A percentile compares a stretch with the other conserved stretches of the same genome.
Evolutionary conservation across 768 basidiomycete genomes (phyloP).

Genomic region (Russula dissimulans): DNA sequence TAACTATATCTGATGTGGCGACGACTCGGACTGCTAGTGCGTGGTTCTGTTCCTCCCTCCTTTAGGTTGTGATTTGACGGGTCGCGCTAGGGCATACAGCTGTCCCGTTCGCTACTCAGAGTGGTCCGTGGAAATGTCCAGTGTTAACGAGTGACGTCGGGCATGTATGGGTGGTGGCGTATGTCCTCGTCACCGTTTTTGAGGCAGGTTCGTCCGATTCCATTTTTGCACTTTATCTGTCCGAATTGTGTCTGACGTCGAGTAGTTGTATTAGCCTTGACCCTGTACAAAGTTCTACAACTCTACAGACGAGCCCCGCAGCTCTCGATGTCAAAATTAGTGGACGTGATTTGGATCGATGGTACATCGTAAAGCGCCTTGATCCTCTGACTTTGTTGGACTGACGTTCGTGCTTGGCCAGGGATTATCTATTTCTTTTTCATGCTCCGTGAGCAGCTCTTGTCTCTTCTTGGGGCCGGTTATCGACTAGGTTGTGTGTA

Average conservation of each 20-base stretch:
- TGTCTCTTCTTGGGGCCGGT: background rate
- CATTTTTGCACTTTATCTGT: background rate
- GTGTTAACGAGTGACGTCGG: background rate
- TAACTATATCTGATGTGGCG: background rate
- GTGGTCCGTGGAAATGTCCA: background rate
- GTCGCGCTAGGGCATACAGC: background rate
- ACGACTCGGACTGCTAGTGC: background rate
- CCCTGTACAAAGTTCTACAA: conserved; percentile 5
- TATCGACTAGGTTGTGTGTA: background rate
- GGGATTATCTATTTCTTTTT: conserved; percentile 17
- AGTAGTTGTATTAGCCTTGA: conserved; percentile 6
- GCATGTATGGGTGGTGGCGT: conserved; percentile 1
- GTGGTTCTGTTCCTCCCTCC: background rate
- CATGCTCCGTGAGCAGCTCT: conserved; percentile 11
- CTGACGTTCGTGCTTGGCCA: background rate
- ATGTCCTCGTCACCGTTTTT: background rate
- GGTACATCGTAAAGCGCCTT: background rate
- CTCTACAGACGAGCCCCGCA: background rate
- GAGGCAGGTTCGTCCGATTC: conserved; percentile 2
- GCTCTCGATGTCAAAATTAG: background rate
- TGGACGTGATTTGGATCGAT: conserved; percentile 15
- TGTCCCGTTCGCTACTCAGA: background rate
- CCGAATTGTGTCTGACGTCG: background rate
- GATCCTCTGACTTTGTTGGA: background rate
- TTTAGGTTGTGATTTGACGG: background rate